Conservation (phyloP, 192 early-diverging fungal species). For the Diversispora eburnea region DNA sequence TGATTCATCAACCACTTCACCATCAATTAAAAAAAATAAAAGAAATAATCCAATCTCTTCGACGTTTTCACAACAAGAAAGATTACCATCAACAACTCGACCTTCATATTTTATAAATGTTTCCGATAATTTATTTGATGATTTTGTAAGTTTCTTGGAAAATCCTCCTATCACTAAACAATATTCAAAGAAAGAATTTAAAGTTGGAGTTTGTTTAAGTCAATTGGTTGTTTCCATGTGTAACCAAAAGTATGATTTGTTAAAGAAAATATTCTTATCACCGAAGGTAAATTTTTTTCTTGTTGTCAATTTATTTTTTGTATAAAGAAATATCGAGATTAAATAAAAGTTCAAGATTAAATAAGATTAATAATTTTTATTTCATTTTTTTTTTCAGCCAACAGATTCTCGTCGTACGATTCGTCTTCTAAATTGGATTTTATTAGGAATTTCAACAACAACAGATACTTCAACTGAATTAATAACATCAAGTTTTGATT, state of each 20-base stretch:
- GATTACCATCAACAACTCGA: background rate
- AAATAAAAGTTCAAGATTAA: background rate
- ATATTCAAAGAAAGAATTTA: conserved; percentile 44
- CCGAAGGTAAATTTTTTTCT: conserved; percentile 31
- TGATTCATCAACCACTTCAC: conserved; percentile 4
- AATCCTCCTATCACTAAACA: conserved; percentile 26
- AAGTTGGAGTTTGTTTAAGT: conserved; percentile 32
- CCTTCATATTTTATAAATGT: conserved; percentile 38
- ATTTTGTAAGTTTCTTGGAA: conserved; percentile 35
- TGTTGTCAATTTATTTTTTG: background rate
- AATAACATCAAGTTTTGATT: conserved; percentile 30
- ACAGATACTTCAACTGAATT: conserved; percentile 21
- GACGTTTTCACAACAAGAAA: too few species aligned
- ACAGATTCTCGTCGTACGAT: conserved; percentile 37
- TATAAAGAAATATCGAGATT: background rate
- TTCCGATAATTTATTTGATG: conserved; percentile 32
- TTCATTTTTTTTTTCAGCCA: conserved; percentile 24
- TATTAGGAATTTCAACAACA: conserved; percentile 32
- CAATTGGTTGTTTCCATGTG: conserved; percentile 40
- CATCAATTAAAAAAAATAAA: background rate
- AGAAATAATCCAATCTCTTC: too few species aligned
- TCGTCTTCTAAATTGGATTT: conserved; percentile 45
- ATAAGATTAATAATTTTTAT: background rate
- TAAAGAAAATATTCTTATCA: conserved; percentile 31
- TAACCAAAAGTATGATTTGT: conserved; percentile 20